Evolutionary conservation across 495 filamentous ascomycete genomes (phyloP).

Genomic region (Penicillium pulvis): DNA sequence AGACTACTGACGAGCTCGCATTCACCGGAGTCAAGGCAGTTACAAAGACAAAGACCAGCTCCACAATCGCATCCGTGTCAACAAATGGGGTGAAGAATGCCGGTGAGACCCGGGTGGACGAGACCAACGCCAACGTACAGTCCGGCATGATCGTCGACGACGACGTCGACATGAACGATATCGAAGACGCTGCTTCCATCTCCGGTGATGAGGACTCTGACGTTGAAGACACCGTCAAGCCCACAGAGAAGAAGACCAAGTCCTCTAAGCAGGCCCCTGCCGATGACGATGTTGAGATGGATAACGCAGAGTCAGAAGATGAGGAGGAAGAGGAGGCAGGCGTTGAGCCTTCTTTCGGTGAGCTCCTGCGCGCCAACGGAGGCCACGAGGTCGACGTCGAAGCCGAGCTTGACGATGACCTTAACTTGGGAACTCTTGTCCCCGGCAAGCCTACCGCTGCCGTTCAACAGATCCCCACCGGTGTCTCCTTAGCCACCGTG

Average conservation of each 20-base stretch:
- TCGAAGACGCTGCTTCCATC: slow-evolving; percentile 36
- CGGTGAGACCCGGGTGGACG: slow-evolving; percentile 67
- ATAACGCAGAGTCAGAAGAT: slow-evolving; percentile 41
- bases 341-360: slow-evolving; percentile 80
- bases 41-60: slow-evolving; percentile 46
- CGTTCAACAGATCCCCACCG: slow-evolving; percentile 62
- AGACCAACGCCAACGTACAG: slow-evolving; percentile 69
- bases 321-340: slow-evolving; percentile 51
- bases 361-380: slow-evolving; percentile 72
- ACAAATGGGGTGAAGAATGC: slow-evolving; percentile 64
- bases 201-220: slow-evolving; percentile 46
- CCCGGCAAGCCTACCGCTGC: slow-evolving; percentile 41
- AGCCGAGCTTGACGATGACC: slow-evolving; percentile 49
- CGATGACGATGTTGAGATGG: slow-evolving; percentile 48
- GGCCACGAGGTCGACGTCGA: slow-evolving; percentile 77
- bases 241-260: slow-evolving; percentile 37
- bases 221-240: slow-evolving; percentile 43
- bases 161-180: slow-evolving; percentile 56
- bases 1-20: slow-evolving; percentile 47
- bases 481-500: slow-evolving; percentile 82
- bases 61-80: slow-evolving; percentile 40
- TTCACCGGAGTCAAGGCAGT: slow-evolving; percentile 51
- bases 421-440: slow-evolving; percentile 40
- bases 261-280: slow-evolving; percentile 29
- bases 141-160: slow-evolving; percentile 42